phyloP scores from a whole-genome alignment of 2,329 filamentous ascomycete species.

The Ascochyta clinopodiicola region DNA sequence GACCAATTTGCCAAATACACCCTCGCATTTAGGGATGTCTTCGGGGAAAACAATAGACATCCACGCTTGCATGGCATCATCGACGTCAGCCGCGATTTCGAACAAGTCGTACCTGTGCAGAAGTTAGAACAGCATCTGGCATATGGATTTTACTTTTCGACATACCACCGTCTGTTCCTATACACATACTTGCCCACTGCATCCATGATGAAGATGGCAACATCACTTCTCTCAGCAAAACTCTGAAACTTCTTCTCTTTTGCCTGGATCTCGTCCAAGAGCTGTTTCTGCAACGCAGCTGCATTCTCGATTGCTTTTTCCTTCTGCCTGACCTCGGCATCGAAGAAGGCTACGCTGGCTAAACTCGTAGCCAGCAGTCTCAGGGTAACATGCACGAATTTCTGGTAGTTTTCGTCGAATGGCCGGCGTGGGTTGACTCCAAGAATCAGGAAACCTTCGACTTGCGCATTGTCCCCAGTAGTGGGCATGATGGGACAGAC shows the following conservation, averaged over 20 bases:
- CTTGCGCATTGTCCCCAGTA: conserved; percentile 34
- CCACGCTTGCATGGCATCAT: conserved; percentile 33
- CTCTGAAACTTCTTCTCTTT: conserved; percentile 46
- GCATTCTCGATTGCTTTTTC: conserved; percentile 42
- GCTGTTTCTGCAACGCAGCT: conserved; percentile 44
- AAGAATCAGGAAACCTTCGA: conserved; percentile 50
- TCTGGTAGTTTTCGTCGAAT: conserved; percentile 49
- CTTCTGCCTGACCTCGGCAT: conserved; percentile 47
- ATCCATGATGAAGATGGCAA: conserved; percentile 51
- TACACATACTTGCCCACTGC: conserved; percentile 46
- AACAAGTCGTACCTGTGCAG: conserved; percentile 36
- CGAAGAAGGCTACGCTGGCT: conserved; percentile 49
- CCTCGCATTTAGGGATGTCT: conserved; percentile 42
- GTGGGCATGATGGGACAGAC: conserved; percentile 49
- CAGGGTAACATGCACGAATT: conserved; percentile 46
- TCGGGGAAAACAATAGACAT: conserved; percentile 38
- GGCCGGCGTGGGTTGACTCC: conserved; percentile 49
- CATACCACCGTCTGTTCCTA: conserved; percentile 50
- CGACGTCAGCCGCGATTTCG: conserved; percentile 19
- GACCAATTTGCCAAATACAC: conserved; percentile 39
- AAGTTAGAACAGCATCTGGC: neutral
- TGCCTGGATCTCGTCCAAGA: conserved; percentile 45
- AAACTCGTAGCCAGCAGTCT: conserved; percentile 49
- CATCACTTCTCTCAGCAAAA: conserved; percentile 49
- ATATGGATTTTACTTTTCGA: neutral